Evolutionary conservation across 139 green algal species (phyloP), one percentile per base, ranked within the genome.

Genomic region (Tetraselmis chui): DNA sequence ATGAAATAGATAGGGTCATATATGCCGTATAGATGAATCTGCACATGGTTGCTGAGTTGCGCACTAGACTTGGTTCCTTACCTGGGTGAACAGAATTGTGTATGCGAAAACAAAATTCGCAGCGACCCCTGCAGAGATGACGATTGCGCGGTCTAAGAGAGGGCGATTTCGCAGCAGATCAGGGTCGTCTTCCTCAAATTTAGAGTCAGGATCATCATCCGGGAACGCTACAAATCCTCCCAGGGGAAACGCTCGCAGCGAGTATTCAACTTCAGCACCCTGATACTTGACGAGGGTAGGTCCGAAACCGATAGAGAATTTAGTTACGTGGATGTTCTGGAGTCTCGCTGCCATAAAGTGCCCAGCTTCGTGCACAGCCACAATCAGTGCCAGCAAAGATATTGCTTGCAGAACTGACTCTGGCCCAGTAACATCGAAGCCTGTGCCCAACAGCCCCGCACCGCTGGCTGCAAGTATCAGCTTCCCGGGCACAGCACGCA

Each of bases 211-310:
- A 81, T 99, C 96, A 80, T 99, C 96, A 77, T 99, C 97, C 0
- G 97, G 97, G 85, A 99, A 99, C 25, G 89, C 94, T 30, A 99
- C 97, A 84, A 95, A 99, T 26, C 97, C 97, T 24, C 97, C 97
- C 76, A 99, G 86, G 0, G 97, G 97, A 23, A 99, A 90, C 0
- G 91, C 89, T 22, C 96, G 84, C 26, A 99, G 80, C 2, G 89
- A 93, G 86, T 99, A 99, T 89, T 99, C 97, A 24, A 99, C 96
- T 27, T 94, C 87, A 1, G 31, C 32, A 27, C 89, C 87, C 86
- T 95, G 85, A 74, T 91, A 97, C 28, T 85, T 94, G 29, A 89
- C 32, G 0, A 99, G 81, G 0, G 87, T 84, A 11, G 97, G 97
- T 0, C 97, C 97, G 85, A 99, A 99, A 31, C 97, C 97, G 67